A percentile compares a stretch with the other conserved stretches of the same genome.
Evolutionary conservation across 1,284 basidiomycete genomes (phyloP).

Genomic region (Tetrapyrgos nigripes): DNA sequence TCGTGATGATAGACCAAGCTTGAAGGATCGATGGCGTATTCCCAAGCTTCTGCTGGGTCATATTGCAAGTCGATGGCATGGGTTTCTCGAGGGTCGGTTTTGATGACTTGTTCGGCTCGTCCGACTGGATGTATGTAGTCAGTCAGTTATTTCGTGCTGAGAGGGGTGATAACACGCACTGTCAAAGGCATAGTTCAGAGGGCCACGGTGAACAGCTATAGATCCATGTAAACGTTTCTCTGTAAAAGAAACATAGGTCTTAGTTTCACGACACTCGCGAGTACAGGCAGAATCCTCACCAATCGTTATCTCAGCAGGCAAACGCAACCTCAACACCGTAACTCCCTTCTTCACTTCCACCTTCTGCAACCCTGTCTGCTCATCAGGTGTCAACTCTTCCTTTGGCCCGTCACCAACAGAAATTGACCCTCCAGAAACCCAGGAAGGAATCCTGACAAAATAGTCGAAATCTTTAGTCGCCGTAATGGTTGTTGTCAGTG

Average conservation of each 20-base stretch:
- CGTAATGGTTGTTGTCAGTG: conserved; percentile 41
- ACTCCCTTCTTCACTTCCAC: conserved; percentile 46
- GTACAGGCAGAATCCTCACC: conserved; percentile 35
- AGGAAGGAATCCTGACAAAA: conserved; percentile 48
- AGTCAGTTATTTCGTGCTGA: neutral
- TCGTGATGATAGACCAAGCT: conserved; percentile 42
- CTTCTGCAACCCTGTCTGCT: conserved; percentile 41
- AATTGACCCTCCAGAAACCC: conserved; percentile 44
- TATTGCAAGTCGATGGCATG: conserved; percentile 46
- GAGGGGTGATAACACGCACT: conserved; percentile 11
- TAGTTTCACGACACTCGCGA: conserved; percentile 10
- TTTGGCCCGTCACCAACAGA: conserved; percentile 37
- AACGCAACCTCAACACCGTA: conserved; percentile 50
- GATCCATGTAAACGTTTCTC: conserved; percentile 57
- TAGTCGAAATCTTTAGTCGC: conserved; percentile 43
- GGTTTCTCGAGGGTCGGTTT: conserved; percentile 40
- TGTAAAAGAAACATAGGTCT: conserved; percentile 23
- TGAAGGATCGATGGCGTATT: conserved; percentile 47
- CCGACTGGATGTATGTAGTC: conserved; percentile 10
- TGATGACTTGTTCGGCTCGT: conserved; percentile 38
- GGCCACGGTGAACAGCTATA: conserved; percentile 47
- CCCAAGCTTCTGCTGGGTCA: conserved; percentile 41
- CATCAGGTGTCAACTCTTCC: conserved; percentile 36
- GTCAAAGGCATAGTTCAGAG: conserved; percentile 50
- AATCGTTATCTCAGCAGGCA: conserved; percentile 55